These are phyloP conservation scores for Phalaenopsis equestris DNA, from an alignment of 106 monocot genomes.

Conservation along the genomic window DNA sequence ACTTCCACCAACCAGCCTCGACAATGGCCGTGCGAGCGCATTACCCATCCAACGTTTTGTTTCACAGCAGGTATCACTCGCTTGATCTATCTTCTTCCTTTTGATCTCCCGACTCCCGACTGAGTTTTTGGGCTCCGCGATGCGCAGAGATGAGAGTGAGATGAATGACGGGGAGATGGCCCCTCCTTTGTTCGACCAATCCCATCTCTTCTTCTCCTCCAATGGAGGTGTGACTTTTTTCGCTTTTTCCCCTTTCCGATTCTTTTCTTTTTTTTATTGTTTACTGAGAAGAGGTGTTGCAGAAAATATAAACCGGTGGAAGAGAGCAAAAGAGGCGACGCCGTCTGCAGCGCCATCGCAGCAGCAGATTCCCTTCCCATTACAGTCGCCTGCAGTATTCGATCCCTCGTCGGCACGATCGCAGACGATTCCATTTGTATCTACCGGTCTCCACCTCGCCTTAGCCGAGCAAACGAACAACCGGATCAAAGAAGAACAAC, in stretches of 20 bases:
- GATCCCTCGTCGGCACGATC: constrained; percentile 10
- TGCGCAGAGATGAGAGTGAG: constrained; percentile 20
- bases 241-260: neutral
- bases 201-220: constrained; percentile 14
- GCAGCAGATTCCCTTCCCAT: neutral
- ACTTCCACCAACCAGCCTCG: neutral
- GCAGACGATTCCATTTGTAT: constrained; percentile 20
- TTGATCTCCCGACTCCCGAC: neutral
- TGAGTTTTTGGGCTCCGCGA: neutral
- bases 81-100: neutral
- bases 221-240: constrained; percentile 16
- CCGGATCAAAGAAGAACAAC: constrained; percentile 12
- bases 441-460: constrained; percentile 64
- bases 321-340: constrained; percentile 25
- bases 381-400: constrained; percentile 6
- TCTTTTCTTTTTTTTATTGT: neutral
- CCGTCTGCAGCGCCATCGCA: neutral
- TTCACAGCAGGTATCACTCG: constrained; percentile 22
- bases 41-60: constrained; percentile 30
- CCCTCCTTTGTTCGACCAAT: constrained; percentile 11
- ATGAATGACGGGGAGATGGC: constrained; percentile 20
- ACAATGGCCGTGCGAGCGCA: constrained; percentile 61
- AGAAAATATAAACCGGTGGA: constrained; percentile 19
- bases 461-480: constrained; percentile 19
- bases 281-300: neutral